Percentiles rank a stretch among this genome's conserved stretches.
These are phyloP conservation scores for Zalaria obscura DNA, from an alignment of 2,329 filamentous ascomycete genomes.

Conservation along the genomic window DNA sequence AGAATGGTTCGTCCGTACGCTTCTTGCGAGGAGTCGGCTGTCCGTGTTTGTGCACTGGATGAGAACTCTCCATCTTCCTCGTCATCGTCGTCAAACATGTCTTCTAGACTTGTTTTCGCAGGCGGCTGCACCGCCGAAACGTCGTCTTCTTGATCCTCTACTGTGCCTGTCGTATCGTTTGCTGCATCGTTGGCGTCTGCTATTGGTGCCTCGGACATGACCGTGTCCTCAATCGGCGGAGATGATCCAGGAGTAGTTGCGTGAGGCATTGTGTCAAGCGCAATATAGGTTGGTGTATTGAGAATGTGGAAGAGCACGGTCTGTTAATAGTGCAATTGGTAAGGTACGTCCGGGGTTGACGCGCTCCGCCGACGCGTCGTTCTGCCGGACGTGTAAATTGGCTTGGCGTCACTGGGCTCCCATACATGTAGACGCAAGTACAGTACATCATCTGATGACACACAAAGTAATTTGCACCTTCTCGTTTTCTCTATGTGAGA, in stretches of 20 bases:
- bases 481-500: no score
- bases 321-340: conserved; percentile 1
- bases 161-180: conserved; percentile 5
- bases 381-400: background rate
- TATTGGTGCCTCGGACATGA: conserved; percentile 18
- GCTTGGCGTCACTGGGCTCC: background rate
- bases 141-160: conserved; percentile 9
- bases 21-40: conserved; percentile 25
- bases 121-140: conserved; percentile 6
- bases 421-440: no score
- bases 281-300: background rate
- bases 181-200: conserved; percentile 1
- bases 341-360: no score
- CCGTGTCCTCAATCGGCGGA: conserved; percentile 16
- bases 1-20: conserved; percentile 3
- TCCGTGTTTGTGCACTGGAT: conserved; percentile 35
- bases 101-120: conserved; percentile 34
- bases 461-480: no score
- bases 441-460: no score
- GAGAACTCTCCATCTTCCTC: conserved; percentile 44
- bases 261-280: conserved; percentile 26
- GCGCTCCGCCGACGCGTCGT: background rate
- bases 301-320: background rate
- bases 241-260: conserved; percentile 24
- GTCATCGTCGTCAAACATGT: conserved; percentile 45